These are phyloP conservation scores for Arabidopsis hybrid DNA, from an alignment of 441 rosid species.

Conservation along the genomic window DNA sequence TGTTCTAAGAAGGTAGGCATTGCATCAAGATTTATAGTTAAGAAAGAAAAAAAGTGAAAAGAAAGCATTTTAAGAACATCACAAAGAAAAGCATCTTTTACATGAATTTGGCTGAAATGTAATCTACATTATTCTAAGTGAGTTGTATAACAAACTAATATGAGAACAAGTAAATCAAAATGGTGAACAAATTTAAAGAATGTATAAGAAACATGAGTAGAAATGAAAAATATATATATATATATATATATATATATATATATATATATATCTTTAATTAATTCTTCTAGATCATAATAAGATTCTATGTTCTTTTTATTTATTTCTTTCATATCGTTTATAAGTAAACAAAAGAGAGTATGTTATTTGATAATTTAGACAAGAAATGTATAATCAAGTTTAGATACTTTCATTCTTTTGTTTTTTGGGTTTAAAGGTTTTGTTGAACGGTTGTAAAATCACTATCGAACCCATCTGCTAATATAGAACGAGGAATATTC, in stretches of 20 bases:
- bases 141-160: slow-evolving; percentile 23
- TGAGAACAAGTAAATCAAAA: not conserved
- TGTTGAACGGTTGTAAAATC: slow-evolving; percentile 10
- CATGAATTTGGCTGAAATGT: slow-evolving; percentile 18
- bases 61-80: slow-evolving; percentile 25
- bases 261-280: slow-evolving; percentile 11
- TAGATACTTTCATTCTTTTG: slow-evolving; percentile 7
- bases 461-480: slow-evolving; percentile 18
- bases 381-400: not conserved
- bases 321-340: slow-evolving; percentile 14
- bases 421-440: slow-evolving; percentile 14
- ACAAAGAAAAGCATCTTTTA: slow-evolving; percentile 33
- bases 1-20: slow-evolving; percentile 29
- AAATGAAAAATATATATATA: not conserved
- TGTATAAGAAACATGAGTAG: slow-evolving; percentile 8
- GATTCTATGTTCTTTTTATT: slow-evolving; percentile 33
- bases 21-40: slow-evolving; percentile 30
- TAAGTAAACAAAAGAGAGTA: not conserved
- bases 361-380: not conserved
- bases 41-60: slow-evolving; percentile 6
- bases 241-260: not conserved
- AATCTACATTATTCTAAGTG: not conserved
- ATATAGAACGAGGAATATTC: slow-evolving; percentile 24
- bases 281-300: slow-evolving; percentile 23
- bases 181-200: not conserved